These are phyloP conservation scores for Apiospora rasikravindrae DNA, from an alignment of 2,329 filamentous ascomycete genomes.

Conservation along the genomic window DNA sequence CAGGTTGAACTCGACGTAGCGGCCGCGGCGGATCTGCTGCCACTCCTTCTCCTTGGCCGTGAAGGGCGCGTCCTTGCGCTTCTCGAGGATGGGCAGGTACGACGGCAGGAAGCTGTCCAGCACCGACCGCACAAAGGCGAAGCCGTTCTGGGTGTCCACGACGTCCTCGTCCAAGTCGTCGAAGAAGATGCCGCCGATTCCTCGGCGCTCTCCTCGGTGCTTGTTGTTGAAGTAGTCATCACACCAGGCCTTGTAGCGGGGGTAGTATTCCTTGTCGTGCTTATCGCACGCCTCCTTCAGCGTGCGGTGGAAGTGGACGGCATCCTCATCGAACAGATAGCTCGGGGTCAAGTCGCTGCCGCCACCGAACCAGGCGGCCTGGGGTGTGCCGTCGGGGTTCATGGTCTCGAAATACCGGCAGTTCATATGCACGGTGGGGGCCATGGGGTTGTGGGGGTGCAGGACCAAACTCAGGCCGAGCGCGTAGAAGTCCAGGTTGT, in stretches of 20 bases:
- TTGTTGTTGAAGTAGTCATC: slow-evolving; percentile 97
- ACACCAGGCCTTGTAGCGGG: slow-evolving; percentile 97
- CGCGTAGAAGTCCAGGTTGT: slow-evolving; percentile 92
- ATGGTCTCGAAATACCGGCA: slow-evolving; percentile 99
- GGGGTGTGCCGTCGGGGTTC: slow-evolving; percentile 77
- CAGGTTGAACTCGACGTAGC: slow-evolving; percentile 98
- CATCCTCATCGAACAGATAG: slow-evolving; percentile 97
- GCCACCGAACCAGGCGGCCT: slow-evolving; percentile 98
- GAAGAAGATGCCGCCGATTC: slow-evolving; percentile 97
- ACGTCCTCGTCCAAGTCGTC: slow-evolving; percentile 91
- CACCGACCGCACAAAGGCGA: slow-evolving; percentile 86
- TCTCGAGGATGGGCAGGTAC: slow-evolving; percentile 87
- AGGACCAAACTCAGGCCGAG: slow-evolving; percentile 91
- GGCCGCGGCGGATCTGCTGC: slow-evolving; percentile 93
- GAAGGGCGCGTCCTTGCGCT: slow-evolving; percentile 89
- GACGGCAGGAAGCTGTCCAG: slow-evolving; percentile 86
- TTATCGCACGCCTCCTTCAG: slow-evolving; percentile 93
- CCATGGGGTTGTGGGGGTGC: slow-evolving; percentile 94
- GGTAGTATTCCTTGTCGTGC: slow-evolving; percentile 91
- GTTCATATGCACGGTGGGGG: slow-evolving; percentile 96
- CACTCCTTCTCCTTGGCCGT: slow-evolving; percentile 88
- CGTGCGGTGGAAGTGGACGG: slow-evolving; percentile 92
- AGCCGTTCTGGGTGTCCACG: slow-evolving; percentile 86
- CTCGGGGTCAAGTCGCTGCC: slow-evolving; percentile 91
- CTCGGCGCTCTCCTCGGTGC: slow-evolving; percentile 85